Percentiles rank a stretch among this genome's conserved stretches.
Conservation (phyloP, 2,329 filamentous ascomycete species). For the Penicillium sp. region DNA sequence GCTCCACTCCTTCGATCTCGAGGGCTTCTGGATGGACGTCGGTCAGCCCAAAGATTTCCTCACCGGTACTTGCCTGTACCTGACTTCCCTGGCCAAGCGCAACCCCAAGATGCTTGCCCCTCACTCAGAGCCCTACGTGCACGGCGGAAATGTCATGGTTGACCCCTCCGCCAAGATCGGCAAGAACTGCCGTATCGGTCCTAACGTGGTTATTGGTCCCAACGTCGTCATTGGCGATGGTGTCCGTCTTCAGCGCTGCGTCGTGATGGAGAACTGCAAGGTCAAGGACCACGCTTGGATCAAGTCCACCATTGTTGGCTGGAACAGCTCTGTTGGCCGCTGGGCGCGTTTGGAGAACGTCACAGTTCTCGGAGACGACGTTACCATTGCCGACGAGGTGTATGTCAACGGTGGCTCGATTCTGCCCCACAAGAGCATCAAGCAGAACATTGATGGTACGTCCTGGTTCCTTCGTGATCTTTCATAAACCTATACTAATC, state of each 20-base stretch:
- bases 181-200: conserved; percentile 96
- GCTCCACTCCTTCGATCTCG: conserved; percentile 92
- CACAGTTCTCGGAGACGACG: conserved; percentile 94
- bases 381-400: conserved; percentile 95
- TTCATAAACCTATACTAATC: conserved; percentile 3
- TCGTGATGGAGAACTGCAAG: conserved; percentile 83
- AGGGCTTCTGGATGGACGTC: conserved; percentile 99
- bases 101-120: conserved; percentile 79
- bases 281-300: conserved; percentile 99
- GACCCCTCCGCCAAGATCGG: conserved; percentile 93
- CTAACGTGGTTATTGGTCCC: conserved; percentile 93
- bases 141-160: conserved; percentile 93
- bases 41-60: conserved; percentile 99
- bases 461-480: neutral
- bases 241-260: conserved; percentile 88
- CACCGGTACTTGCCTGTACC: conserved; percentile 91
- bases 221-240: conserved; percentile 90
- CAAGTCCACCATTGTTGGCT: conserved; percentile 97
- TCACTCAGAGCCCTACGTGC: conserved; percentile 71
- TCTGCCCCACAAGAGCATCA: conserved; percentile 97
- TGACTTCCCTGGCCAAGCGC: conserved; percentile 88
- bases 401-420: conserved; percentile 97
- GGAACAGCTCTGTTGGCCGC: conserved; percentile 93
- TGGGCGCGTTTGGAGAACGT: conserved; percentile 98
- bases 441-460: conserved; percentile 86